Conservation (phyloP, 2,329 filamentous ascomycete species). For the Diaporthe longicolla region DNA sequence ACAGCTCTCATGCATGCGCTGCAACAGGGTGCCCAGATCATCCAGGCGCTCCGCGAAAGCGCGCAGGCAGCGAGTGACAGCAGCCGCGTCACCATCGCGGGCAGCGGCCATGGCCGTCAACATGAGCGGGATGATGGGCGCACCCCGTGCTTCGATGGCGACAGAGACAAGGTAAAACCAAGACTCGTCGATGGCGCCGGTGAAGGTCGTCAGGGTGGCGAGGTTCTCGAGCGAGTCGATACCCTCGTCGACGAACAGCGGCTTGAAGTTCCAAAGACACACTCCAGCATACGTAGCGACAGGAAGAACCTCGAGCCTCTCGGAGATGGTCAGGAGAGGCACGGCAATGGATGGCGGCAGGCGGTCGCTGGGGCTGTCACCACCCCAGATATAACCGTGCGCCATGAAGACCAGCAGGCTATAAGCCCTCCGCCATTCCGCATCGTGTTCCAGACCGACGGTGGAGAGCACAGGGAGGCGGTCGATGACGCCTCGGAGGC, state of each 20-base stretch:
- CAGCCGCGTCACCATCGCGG: slow-evolving; percentile 75
- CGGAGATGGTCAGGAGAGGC: slow-evolving; percentile 83
- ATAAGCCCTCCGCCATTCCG: slow-evolving; percentile 96
- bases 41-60: slow-evolving; percentile 90
- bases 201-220: slow-evolving; percentile 89
- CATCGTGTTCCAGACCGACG: slow-evolving; percentile 82
- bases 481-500: slow-evolving; percentile 84
- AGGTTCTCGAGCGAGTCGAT: slow-evolving; percentile 90
- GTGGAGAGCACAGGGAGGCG: slow-evolving; percentile 87
- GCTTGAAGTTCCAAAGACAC: slow-evolving; percentile 97
- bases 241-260: slow-evolving; percentile 85
- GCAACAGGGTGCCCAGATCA: slow-evolving; percentile 82
- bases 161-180: slow-evolving; percentile 99
- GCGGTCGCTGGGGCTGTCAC: slow-evolving; percentile 82
- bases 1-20: slow-evolving; percentile 95
- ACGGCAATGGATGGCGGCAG: slow-evolving; percentile 87
- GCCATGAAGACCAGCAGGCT: slow-evolving; percentile 90
- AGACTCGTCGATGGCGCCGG: slow-evolving; percentile 94
- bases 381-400: slow-evolving; percentile 97
- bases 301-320: slow-evolving; percentile 85
- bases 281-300: slow-evolving; percentile 95
- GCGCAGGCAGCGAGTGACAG: slow-evolving; percentile 83
- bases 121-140: slow-evolving; percentile 89
- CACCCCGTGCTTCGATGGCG: slow-evolving; percentile 93
- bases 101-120: slow-evolving; percentile 87